Evolutionary conservation across 2,329 filamentous ascomycete species (phyloP), one percentile per base, ranked within the genome.

Genomic region (Sarocladium brachiariae): DNA sequence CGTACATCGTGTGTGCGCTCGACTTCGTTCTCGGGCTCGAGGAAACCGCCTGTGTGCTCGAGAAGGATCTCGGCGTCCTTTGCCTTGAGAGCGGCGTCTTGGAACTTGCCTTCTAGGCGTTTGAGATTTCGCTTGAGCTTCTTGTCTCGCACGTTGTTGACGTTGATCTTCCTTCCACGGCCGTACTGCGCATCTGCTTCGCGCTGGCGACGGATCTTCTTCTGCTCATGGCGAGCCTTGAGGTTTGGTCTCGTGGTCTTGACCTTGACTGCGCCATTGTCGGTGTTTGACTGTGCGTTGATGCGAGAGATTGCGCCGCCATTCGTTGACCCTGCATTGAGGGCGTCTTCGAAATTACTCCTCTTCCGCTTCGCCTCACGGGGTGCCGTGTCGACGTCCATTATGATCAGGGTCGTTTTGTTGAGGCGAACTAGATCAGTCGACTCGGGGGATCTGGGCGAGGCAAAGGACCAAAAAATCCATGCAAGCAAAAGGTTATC

Each of bases 21-120:
- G 54, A 99, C 76, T 64, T 91, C 91, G 23, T 78, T 79, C 65
- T 99, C 93, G 1, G 92, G 78, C 67, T 97, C 89, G 51, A 99
- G 73, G 60, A 95, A 95, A 6, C 93, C 93, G 10, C 79, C 73
- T 6, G 84, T 81, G 65, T 96, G 89, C 68, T 97, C 92, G 50
- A 95, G 80, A 59, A 99, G 72, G 52, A 99, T 93, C 70, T 99
- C 93, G 19, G 92, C 89, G 74, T 96, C 92, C 69, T 96, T 95
- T 14, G 93, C 90, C 66, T 87, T 85, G 31, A 95, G 68, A 1
- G 87, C 74, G 1, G 92, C 92, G 59, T 86, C 80, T 61, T 90
- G 81, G 69, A 90, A 92, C 66, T 93, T 93, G 53, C 73, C 73
- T 65, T 99, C 93, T 41, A 96, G 77, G 2, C 76, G 76, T 63